Percentiles rank a stretch among this genome's conserved stretches.
These are phyloP conservation scores for Chaetomium tenue DNA, from an alignment of 495 filamentous ascomycete species.

Conservation along the genomic window DNA sequence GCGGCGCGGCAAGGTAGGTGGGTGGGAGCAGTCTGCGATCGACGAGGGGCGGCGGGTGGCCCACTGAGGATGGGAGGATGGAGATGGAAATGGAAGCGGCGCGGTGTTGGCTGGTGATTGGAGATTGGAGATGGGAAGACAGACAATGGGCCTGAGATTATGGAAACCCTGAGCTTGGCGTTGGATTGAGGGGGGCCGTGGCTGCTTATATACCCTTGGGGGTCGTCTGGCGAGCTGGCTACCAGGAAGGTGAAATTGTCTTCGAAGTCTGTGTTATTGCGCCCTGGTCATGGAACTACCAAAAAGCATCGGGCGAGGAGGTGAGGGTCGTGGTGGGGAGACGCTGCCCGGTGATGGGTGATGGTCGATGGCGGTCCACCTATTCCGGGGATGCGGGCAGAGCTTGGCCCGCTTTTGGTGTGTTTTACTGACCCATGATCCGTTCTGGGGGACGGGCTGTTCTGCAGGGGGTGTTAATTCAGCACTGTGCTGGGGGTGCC, in stretches of 20 bases:
- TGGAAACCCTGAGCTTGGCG: not conserved
- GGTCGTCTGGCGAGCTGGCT: not conserved
- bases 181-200: conserved; percentile 4
- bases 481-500: conserved; percentile 4
- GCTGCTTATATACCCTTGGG: conserved; percentile 13
- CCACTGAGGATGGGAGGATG: not conserved
- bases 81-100: not conserved
- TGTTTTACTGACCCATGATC: conserved; percentile 9
- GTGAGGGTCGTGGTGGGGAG: conserved; percentile 9
- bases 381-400: conserved; percentile 15
- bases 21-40: not conserved
- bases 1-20: not conserved
- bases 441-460: not conserved
- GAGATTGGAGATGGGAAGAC: conserved; percentile 7
- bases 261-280: not conserved
- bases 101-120: conserved; percentile 1
- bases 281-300: conserved; percentile 2
- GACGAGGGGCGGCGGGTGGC: conserved; percentile 3
- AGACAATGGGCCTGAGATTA: not conserved
- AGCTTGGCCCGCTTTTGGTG: conserved; percentile 13
- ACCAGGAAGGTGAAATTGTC: conserved; percentile 13
- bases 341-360: not conserved
- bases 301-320: not conserved
- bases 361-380: not conserved
- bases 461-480: not conserved